Evolutionary conservation across 306 rosid genomes (phyloP), one percentile per base, ranked within the genome.

Genomic region (Echinosophora koreensis): DNA sequence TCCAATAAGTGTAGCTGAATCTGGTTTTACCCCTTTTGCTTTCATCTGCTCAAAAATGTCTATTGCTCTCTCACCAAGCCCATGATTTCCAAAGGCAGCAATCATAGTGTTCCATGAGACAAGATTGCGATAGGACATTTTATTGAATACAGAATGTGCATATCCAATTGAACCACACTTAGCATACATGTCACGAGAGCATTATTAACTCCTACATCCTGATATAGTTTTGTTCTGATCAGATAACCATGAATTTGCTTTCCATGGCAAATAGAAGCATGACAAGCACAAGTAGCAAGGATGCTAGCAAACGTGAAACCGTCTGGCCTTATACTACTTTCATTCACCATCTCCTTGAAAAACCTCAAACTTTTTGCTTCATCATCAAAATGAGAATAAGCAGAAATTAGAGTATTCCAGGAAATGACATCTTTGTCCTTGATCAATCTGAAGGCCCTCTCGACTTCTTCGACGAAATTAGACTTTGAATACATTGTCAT

Each of bases 101-200:
- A 83, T 80, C 71, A 83, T 80, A 18, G 89, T 67, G 68, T 83
- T 86, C 87, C 89, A 86, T 16, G 87, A 80, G 47, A 82, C 34
- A 54, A 66, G 66, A 65, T 80, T 83, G 47, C 3, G 81, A 80
- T 4, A 38, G 38, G 73, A 10, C 81, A 86, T 86, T 17, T 15
- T 68, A 16, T 72, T 77, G 74, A 86, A 86, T 5, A 76, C 76
- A 14, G 32, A 32, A 35, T 80, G 41, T 9, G 85, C 89, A 80
- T 77, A 79, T 46, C 57, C 56, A 61, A 83, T 76, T 17, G 69
- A 82, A 18, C 89, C 87, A 68, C 87, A 83, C 63, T 83, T 86
- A 67, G 85, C 83, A 47, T 86, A 82, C 85, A 77, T 83, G 58
- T 49, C 41, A 80, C 76, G 2, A 86, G 76, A 30, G 87, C 85